A percentile compares a stretch with the other conserved stretches of the same genome.
These are phyloP conservation scores for Trichoderma hamatum DNA, from an alignment of 2,329 filamentous ascomycete species.

Conservation along the genomic window DNA sequence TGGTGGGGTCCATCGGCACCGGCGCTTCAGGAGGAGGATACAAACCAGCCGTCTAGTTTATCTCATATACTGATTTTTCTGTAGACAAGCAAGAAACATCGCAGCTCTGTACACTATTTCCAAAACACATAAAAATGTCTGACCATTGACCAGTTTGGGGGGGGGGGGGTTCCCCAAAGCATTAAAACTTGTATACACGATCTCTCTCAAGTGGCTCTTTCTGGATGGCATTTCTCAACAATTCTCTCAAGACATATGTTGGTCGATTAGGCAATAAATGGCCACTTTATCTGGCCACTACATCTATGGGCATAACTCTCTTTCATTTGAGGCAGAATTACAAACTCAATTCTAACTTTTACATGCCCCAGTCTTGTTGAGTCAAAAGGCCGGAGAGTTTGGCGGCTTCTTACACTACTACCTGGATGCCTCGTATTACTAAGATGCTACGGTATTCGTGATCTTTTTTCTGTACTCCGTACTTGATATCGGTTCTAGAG, in stretches of 20 bases:
- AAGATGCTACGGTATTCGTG: neutral
- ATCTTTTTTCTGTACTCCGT: neutral
- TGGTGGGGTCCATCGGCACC: no score
- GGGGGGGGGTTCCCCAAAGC: no score
- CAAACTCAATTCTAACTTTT: neutral
- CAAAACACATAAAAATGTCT: neutral
- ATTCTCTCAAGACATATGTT: conserved; percentile 56
- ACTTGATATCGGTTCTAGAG: neutral
- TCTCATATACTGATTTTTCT: no score
- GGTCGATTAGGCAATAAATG: conserved; percentile 71
- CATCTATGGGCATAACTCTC: neutral
- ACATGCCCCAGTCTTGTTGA: neutral
- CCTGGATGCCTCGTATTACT: neutral
- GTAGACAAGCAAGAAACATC: no score
- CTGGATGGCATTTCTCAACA: neutral
- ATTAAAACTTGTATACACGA: neutral
- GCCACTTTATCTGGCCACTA: neutral
- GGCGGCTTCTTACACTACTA: neutral
- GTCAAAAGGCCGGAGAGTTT: neutral
- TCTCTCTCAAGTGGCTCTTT: neutral
- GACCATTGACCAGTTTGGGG: neutral
- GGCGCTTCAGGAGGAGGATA: no score
- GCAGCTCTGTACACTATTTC: no score
- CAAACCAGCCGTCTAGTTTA: no score
- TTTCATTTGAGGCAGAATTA: neutral